These are phyloP conservation scores for Aspergillus awamori DNA, from an alignment of 2,329 filamentous ascomycete genomes.

Conservation along the genomic window DNA sequence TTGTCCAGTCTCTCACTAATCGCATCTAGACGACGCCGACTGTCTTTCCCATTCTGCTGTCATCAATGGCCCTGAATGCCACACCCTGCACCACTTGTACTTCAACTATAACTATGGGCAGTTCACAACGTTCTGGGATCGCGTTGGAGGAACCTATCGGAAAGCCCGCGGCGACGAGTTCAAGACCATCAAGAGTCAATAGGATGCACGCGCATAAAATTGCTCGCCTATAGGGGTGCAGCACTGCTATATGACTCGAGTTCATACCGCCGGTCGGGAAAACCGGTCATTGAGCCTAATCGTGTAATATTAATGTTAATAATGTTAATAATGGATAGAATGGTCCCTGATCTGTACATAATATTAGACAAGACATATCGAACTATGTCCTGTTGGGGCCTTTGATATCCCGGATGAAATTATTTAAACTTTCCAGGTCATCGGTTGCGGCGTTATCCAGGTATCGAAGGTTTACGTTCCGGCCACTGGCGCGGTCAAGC, in stretches of 20 bases:
- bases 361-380: neutral
- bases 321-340: neutral
- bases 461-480: constrained; percentile 23
- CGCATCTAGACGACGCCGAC: constrained; percentile 72
- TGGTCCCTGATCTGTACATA: constrained; percentile 5
- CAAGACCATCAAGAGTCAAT: constrained; percentile 12
- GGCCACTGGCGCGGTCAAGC: constrained; percentile 24
- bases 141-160: constrained; percentile 70
- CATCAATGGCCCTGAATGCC: constrained; percentile 94
- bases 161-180: constrained; percentile 21
- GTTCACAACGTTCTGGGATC: constrained; percentile 91
- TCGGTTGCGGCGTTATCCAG: constrained; percentile 33
- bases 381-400: neutral
- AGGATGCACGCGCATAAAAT: neutral
- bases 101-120: constrained; percentile 95
- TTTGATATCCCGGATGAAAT: constrained; percentile 32
- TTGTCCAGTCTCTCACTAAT: neutral
- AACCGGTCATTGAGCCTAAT: neutral
- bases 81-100: constrained; percentile 86
- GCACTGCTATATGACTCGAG: no score
- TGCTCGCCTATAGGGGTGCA: no score
- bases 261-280: no score
- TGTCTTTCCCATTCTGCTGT: constrained; percentile 83
- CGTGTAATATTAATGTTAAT: neutral
- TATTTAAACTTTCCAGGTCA: constrained; percentile 34